Base-by-base conservation (phyloP, 768 basidiomycete genomes). In the Mycena amicta region DNA sequence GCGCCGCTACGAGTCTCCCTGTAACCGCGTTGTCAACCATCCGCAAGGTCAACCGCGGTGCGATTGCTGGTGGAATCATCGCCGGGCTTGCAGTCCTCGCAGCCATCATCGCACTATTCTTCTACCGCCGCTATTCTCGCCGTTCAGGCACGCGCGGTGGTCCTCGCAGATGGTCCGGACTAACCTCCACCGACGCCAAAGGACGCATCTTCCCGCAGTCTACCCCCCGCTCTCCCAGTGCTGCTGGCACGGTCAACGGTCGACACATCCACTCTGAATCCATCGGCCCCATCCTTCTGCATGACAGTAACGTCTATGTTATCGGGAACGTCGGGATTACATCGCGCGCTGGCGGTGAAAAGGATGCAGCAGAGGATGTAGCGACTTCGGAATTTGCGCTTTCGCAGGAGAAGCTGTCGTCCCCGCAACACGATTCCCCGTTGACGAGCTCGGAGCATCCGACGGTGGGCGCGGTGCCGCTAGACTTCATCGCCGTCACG, bases 221-320 rank as follows among this genome's bases (percentile, higher is more conserved):
- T n/a, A n/a, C n/a, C n/a, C 33, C 33, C n/a, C 47, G 25, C 47
- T 4, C 25, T 26, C 22, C 47, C 6, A 49, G 47, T 28, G 13
- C 47, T 8, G 43, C 8, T 8, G 43, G 43, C 8, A n/a, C n/a
- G n/a, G n/a, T n/a, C n/a, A n/a, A n/a, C n/a, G 43, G 43, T 15
- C 43, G 43, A 12, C 47, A 49, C n/a, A 23, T 49, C 27, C 47
- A 49, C n/a, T 49, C 47, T 8, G 47, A 49, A 28, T 49, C 47
- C 27, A 11, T 49, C 12, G 47, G 47, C 11, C 47, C 47, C 4
- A 49, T 49, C 27, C 25, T 49, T 8, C 47, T 49, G 47, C 47
- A 49, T 23, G 47, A 49, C 47, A 49, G 22, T 23, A 49, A 28
- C 27, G 47, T 49, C 5, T 49, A 49, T 22, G n/a, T 49, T 12